Conservation (phyloP, 2,329 filamentous ascomycete species). For the Xylaria sp. region DNA sequence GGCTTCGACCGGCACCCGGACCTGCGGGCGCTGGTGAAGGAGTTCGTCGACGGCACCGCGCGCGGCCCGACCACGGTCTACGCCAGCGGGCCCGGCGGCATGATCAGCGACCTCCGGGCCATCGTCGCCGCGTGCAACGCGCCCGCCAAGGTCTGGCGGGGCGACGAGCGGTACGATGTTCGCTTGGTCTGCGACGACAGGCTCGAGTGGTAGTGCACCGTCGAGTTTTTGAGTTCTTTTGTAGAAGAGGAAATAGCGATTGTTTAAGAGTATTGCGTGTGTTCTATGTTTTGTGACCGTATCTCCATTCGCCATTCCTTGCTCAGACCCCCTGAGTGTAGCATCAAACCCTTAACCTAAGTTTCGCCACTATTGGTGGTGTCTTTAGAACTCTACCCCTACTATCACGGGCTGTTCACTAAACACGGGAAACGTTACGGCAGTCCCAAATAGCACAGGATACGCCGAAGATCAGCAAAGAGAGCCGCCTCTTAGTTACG, state of each 20-base stretch:
- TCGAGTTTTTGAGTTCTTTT: not conserved
- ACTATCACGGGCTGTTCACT: too few relatives aligned
- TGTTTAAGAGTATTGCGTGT: not conserved
- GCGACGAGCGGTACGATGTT: slow-evolving; percentile 59
- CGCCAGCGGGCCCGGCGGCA: slow-evolving; percentile 62
- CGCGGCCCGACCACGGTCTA: slow-evolving; percentile 57
- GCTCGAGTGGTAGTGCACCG: slow-evolving; percentile 49
- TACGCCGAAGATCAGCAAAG: too few relatives aligned
- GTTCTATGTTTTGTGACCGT: not conserved
- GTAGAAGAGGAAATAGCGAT: slow-evolving; percentile 5
- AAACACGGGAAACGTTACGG: too few relatives aligned
- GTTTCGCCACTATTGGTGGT: too few relatives aligned
- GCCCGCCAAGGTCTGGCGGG: slow-evolving; percentile 57
- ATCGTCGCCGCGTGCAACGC: slow-evolving; percentile 59
- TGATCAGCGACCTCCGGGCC: slow-evolving; percentile 60
- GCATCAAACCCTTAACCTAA: too few relatives aligned
- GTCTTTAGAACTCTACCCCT: too few relatives aligned
- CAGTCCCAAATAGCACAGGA: too few relatives aligned
- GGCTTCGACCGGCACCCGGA: slow-evolving; percentile 47
- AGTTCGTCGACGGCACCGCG: slow-evolving; percentile 52
- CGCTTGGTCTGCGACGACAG: slow-evolving; percentile 62
- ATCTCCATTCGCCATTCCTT: too few relatives aligned
- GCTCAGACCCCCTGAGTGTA: too few relatives aligned
- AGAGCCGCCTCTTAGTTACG: too few relatives aligned
- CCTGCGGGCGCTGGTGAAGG: slow-evolving; percentile 47